These are phyloP conservation scores for Micractinium sp. DNA, from an alignment of 139 green algal genomes.

Conservation along the genomic window DNA sequence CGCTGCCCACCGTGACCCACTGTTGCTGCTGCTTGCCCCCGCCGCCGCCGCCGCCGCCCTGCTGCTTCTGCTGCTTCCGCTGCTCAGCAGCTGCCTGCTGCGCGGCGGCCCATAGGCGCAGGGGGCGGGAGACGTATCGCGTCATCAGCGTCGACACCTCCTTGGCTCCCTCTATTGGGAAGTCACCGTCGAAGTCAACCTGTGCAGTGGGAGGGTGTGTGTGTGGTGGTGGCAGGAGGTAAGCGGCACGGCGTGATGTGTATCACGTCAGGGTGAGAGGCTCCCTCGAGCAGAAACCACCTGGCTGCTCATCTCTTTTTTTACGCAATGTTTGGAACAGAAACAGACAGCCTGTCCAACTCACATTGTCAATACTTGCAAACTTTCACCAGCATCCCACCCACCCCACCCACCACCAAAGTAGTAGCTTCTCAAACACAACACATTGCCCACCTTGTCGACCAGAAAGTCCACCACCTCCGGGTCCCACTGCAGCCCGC, in stretches of 20 bases:
- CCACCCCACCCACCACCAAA: background rate
- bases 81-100: background rate
- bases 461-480: constrained; percentile 67
- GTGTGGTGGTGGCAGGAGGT: background rate
- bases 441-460: constrained; percentile 41
- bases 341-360: background rate
- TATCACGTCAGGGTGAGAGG: too few species aligned
- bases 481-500: constrained; percentile 53
- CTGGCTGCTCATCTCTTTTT: too few species aligned
- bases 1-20: background rate
- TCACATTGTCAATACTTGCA: background rate
- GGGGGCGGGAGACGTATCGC: constrained; percentile 57
- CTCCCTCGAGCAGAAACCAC: too few species aligned
- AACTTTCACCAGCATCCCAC: background rate
- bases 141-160: constrained; percentile 65
- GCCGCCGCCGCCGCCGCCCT: background rate
- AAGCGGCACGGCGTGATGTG: background rate
- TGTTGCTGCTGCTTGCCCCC: background rate
- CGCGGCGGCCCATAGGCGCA: constrained; percentile 42
- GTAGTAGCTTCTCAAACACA: background rate
- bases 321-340: background rate
- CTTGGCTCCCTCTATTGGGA: constrained; percentile 78
- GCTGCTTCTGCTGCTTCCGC: constrained; percentile 11
- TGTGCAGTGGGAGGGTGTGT: background rate
- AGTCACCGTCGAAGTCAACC: constrained; percentile 73